Evolutionary conservation across 352 stramenopile genomes (phyloP).

Genomic region (Pythium phragmiticola): DNA sequence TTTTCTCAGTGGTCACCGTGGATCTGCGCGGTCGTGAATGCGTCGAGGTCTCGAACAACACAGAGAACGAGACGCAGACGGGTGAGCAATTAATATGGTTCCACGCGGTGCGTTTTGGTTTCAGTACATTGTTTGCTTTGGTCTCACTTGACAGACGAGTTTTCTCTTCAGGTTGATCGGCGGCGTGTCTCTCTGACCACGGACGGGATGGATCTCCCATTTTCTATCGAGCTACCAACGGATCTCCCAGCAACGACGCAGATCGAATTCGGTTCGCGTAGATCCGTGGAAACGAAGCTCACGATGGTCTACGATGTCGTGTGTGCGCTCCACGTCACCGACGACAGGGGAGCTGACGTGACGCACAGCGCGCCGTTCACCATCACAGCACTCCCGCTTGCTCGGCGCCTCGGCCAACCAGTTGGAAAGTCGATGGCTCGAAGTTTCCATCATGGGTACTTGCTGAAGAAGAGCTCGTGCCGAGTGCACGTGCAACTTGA

Average conservation of each 20-base stretch:
- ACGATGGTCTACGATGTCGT: neutral
- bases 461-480: slow-evolving; percentile 3
- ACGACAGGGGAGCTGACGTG: neutral
- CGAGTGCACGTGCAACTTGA: neutral
- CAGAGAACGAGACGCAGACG: neutral
- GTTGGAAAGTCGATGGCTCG: neutral
- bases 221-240: neutral
- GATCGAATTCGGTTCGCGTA: neutral
- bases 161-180: neutral
- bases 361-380: neutral
- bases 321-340: neutral
- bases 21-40: neutral
- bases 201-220: slow-evolving; percentile 1
- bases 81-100: slow-evolving; percentile 1
- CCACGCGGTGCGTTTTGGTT: neutral
- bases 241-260: neutral
- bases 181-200: neutral
- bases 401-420: neutral
- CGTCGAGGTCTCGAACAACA: neutral
- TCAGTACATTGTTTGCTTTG: neutral
- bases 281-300: neutral
- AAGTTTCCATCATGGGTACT: neutral
- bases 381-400: neutral
- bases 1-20: neutral
- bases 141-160: neutral